phyloP scores from a whole-genome alignment of 2,329 filamentous ascomycete species.

The Calonectria pteridis region DNA sequence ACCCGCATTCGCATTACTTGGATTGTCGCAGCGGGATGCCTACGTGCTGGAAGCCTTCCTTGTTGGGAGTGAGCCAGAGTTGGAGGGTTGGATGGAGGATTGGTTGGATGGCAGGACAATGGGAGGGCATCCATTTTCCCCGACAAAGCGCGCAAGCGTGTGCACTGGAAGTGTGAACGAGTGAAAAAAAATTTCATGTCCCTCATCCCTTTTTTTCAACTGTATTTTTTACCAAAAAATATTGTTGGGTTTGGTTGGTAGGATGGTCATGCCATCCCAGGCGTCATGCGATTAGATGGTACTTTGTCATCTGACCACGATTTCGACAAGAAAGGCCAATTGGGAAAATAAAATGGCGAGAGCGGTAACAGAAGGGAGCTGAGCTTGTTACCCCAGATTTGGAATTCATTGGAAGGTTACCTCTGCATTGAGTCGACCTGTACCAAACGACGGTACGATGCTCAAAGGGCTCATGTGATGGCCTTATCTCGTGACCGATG shows the following conservation, averaged over 20 bases:
- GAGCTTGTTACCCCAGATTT: slow-evolving; percentile 11
- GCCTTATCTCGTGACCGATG: slow-evolving; percentile 20
- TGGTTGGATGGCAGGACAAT: slow-evolving; percentile 17
- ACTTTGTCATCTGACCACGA: slow-evolving; percentile 13
- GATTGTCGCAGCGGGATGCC: neutral
- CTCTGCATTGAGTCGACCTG: slow-evolving; percentile 10
- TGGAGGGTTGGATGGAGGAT: slow-evolving; percentile 11
- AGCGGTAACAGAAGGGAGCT: slow-evolving; percentile 6
- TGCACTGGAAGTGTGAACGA: slow-evolving; percentile 14
- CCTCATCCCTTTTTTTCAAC: slow-evolving; percentile 20
- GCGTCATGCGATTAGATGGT: slow-evolving; percentile 38
- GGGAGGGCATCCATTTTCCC: slow-evolving; percentile 21
- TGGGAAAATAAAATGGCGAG: slow-evolving; percentile 1
- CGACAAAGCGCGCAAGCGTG: slow-evolving; percentile 31
- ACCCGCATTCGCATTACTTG: slow-evolving; percentile 2
- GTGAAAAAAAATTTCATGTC: slow-evolving; percentile 32
- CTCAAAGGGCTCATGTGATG: slow-evolving; percentile 20
- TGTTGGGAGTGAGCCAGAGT: slow-evolving; percentile 3
- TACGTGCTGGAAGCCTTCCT: slow-evolving; percentile 16
- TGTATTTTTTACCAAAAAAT: neutral
- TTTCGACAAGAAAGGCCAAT: neutral
- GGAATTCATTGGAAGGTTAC: slow-evolving; percentile 22
- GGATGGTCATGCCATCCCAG: slow-evolving; percentile 37
- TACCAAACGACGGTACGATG: slow-evolving; percentile 15
- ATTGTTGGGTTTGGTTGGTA: slow-evolving; percentile 5